Evolutionary conservation across 129 eudicot species (phyloP), one percentile per base, ranked within the genome.

Genomic region (Pseudognaphalium luteoalbum): DNA sequence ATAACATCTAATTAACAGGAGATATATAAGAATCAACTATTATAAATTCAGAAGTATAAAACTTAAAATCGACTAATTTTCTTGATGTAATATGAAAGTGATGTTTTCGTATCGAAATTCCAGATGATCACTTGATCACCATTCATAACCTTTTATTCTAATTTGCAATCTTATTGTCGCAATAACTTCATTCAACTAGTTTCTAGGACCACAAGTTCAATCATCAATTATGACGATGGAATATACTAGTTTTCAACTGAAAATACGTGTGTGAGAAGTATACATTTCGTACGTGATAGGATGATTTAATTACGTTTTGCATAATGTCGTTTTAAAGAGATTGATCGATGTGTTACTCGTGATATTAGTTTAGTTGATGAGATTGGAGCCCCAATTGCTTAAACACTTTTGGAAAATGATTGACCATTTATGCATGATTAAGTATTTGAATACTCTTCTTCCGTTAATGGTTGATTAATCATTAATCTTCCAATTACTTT

Each of bases 161-260:
- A 68, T 54, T 72, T 47, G 56, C 61, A 66, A 41, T 74, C 75
- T 73, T 73, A 64, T 71, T 81, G 56, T 76, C 32, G 44, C 72
- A 80, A 70, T 81, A 81, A 80, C 68, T 85, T 81, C 68, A 82
- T 82, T 78, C 90, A 84, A 86, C 87, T 84, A 76, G 83, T 76
- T 64, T 65, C 28, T 37, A 56, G 94, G 89, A 88, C 91, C 94
- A 88, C 94, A 57, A 54, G 10, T 71, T 42, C 7, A 34, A 41
- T 41, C 14, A 71, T 37, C 22, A 65, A 61, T 74, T 63, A 66
- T 59, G 32, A 11, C 33, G 56, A 44, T 10, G n/a, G 42, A 34
- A 71, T 64, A 73, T 32, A 33, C 19, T 28, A 34, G 50, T 52
- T 76, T 72, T 65, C 30, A 60, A 6, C 41, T 60, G 29, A 39